Percentiles rank a stretch among this genome's conserved stretches.
Evolutionary conservation across 441 rosid species (phyloP).

Genomic region (Brassica balearica): DNA sequence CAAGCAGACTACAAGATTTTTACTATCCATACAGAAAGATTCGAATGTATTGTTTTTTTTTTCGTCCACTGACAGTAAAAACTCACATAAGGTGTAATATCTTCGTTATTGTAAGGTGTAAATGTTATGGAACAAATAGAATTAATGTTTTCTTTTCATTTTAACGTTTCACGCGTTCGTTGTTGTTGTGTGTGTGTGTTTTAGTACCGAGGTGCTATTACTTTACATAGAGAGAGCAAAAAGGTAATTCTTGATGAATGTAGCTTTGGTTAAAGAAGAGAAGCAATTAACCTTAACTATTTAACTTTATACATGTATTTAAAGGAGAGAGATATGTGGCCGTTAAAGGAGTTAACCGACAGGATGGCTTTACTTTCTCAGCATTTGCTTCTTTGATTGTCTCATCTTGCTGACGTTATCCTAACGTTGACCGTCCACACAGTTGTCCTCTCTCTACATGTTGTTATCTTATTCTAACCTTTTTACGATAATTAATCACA

Average conservation of each 20-base stretch:
- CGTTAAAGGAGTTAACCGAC: conserved; percentile 44
- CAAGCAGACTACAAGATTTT: background rate
- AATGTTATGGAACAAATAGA: background rate
- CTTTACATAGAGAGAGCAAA: background rate
- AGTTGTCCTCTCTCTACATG: background rate
- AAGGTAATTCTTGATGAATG: background rate
- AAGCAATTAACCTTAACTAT: background rate
- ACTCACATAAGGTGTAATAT: background rate
- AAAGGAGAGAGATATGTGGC: background rate
- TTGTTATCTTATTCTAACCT: background rate
- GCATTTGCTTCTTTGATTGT: conserved; percentile 49
- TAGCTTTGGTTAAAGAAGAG: background rate
- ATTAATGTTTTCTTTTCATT: background rate
- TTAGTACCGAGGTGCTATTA: conserved; percentile 7
- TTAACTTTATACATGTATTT: background rate
- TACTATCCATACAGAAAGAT: conserved; percentile 7
- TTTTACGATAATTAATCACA: background rate
- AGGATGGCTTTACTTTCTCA: conserved; percentile 53
- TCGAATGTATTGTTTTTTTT: background rate
- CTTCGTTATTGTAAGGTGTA: background rate
- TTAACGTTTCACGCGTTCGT: background rate
- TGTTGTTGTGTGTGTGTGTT: background rate
- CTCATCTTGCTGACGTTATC: conserved; percentile 51
- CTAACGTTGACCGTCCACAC: conserved; percentile 45
- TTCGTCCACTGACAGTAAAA: background rate